phyloP scores from a whole-genome alignment of 1,139 yeast species.

The Debaryomyces sp. region DNA sequence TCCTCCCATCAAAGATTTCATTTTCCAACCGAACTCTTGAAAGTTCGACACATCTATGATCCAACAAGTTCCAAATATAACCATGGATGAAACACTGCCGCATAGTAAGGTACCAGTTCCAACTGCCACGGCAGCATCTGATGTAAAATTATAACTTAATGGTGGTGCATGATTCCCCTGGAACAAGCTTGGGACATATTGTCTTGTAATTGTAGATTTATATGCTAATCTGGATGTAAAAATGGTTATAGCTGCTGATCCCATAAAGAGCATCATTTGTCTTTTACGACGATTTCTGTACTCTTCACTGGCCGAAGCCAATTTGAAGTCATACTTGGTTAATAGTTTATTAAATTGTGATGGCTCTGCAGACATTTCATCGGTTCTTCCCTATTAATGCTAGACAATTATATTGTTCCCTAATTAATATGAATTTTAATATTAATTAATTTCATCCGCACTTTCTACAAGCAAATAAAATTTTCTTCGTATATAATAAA shows the following conservation, averaged over 20 bases:
- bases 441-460: neutral
- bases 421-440: neutral
- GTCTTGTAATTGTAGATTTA: conserved; percentile 71
- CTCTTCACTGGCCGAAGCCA: conserved; percentile 42
- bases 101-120: conserved; percentile 80
- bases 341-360: neutral
- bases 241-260: conserved; percentile 72
- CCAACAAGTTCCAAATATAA: conserved; percentile 80
- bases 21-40: conserved; percentile 70
- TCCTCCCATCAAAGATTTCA: conserved; percentile 73
- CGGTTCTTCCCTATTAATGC: neutral
- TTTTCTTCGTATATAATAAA: conserved; percentile 3
- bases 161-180: conserved; percentile 91
- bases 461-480: neutral
- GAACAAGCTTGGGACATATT: conserved; percentile 76
- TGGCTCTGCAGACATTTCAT: conserved; percentile 1
- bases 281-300: conserved; percentile 61
- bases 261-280: conserved; percentile 74
- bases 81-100: conserved; percentile 71
- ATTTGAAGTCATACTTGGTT: conserved; percentile 27
- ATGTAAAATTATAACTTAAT: conserved; percentile 66
- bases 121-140: conserved; percentile 87
- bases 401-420: neutral
- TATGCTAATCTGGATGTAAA: conserved; percentile 74
- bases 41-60: conserved; percentile 68